Base-by-base conservation (phyloP, 768 basidiomycete genomes). In the Boletus rufocinnamomeus region DNA sequence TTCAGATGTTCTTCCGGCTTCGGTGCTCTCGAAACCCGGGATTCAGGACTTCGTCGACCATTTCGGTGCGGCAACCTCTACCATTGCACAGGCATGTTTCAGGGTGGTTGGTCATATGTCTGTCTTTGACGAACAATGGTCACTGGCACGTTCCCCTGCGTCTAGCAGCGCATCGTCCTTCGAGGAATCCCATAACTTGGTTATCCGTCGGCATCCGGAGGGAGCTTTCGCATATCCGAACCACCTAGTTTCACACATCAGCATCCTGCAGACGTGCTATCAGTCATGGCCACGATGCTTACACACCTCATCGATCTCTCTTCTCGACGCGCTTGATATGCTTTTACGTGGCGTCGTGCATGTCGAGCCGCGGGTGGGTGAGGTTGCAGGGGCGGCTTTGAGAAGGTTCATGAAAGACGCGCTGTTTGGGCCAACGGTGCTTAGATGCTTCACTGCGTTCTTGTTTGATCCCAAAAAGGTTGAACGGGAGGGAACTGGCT, bases 41-140 rank as follows among this genome's bases (percentile, higher is more conserved):
- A 83, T 93, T 67, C 80, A 84, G 57, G 86, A 88, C 19, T 87
- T 95, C 52, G 77, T 91, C 52, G 86, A 89, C 27, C 82, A 86
- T 23, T 82, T 81, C 61, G 82, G 84, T 16, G 74, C 81, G 0
- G 79, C 82, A 2, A 74, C 93, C 2, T 81, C 79, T 14, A 73
- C 75, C 41, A 80, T 95, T 46, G 82, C 87, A 0, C 75, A 74
- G 5, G 63, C 82, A 8, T 91, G 86, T 66, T 82, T 82, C 66
- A 83, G 85, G 55, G 70, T 80, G 5, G 83, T 92, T 8, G 90
- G 89, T 2, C 74, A 79, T 38, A 90, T 95, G 86, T 86, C 87
- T 17, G 77, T 95, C 32, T 87, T 93, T 56, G 94, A 97, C 57
- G 89, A 95, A 9, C 88, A 92, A 63, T 93, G 88, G 87, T 81